phyloP scores from a whole-genome alignment of 768 basidiomycete genomes.

The Panaeolus cyanescens region DNA sequence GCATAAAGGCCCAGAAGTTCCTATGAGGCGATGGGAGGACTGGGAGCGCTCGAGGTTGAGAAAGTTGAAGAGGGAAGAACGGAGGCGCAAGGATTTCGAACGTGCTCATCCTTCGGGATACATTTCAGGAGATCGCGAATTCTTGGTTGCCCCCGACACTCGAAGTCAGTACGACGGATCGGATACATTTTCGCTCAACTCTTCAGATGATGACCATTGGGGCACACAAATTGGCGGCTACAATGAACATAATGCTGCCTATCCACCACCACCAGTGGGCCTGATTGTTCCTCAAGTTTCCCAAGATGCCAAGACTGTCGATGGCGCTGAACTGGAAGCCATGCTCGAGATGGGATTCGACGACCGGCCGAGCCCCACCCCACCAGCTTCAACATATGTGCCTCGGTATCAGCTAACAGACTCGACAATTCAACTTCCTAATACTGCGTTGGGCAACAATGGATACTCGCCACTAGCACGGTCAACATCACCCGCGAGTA shows the following conservation, averaged over 20 bases:
- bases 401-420: conserved; percentile 69
- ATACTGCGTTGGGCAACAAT: conserved; percentile 37
- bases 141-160: conserved; percentile 58
- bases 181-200: conserved; percentile 78
- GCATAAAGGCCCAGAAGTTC: conserved; percentile 63
- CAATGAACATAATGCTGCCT: conserved; percentile 80
- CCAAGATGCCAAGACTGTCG: conserved; percentile 50
- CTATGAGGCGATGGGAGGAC: conserved; percentile 97
- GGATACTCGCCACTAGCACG: conserved; percentile 59
- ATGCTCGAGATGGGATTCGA: conserved; percentile 94
- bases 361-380: conserved; percentile 50
- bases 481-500: conserved; percentile 44
- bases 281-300: conserved; percentile 47
- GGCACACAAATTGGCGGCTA: conserved; percentile 94
- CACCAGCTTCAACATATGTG: conserved; percentile 43
- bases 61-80: conserved; percentile 86
- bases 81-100: conserved; percentile 80
- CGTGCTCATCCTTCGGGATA: conserved; percentile 73
- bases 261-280: conserved; percentile 84
- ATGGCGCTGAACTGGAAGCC: conserved; percentile 79
- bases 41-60: conserved; percentile 96
- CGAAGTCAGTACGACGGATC: conserved; percentile 75
- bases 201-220: conserved; percentile 96
- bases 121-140: conserved; percentile 60
- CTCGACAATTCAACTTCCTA: conserved; percentile 44